Percentiles rank a stretch among this genome's conserved stretches.
phyloP scores from a whole-genome alignment of 495 filamentous ascomycete species.

The Aspergillus asperescens region DNA sequence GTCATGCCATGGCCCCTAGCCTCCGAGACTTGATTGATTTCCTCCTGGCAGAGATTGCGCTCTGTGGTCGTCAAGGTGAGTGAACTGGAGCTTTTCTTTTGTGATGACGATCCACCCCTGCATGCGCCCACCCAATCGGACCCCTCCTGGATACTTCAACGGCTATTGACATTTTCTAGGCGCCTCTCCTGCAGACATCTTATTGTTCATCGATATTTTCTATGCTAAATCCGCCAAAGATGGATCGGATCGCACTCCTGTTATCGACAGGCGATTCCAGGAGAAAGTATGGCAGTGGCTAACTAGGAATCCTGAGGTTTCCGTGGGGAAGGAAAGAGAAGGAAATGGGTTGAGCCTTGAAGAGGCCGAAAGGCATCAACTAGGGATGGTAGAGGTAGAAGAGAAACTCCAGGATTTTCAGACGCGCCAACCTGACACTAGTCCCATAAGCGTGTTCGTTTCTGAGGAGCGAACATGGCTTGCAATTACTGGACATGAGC shows the following conservation, averaged over 20 bases:
- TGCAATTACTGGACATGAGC: constrained; percentile 72
- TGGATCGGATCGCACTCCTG: constrained; percentile 20
- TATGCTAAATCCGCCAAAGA: constrained; percentile 28
- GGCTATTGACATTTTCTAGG: constrained; percentile 24
- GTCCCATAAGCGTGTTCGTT: constrained; percentile 47
- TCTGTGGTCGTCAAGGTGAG: constrained; percentile 65
- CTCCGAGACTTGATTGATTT: constrained; percentile 67
- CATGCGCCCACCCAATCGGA: constrained; percentile 12
- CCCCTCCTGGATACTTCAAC: background rate
- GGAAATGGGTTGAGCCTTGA: constrained; percentile 42
- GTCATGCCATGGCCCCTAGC: constrained; percentile 53
- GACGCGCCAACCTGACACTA: background rate
- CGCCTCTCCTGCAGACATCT: constrained; percentile 37
- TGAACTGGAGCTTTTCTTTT: constrained; percentile 37
- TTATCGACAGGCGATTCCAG: constrained; percentile 46
- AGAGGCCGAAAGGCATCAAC: constrained; percentile 33
- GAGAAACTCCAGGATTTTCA: too few relatives aligned
- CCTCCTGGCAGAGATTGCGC: constrained; percentile 66
- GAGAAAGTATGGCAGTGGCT: constrained; percentile 56
- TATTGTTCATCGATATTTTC: constrained; percentile 35
- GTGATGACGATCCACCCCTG: constrained; percentile 9
- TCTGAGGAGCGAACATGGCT: constrained; percentile 67
- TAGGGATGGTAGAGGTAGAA: constrained; percentile 2
- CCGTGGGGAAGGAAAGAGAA: constrained; percentile 38
- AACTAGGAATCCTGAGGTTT: constrained; percentile 47